phyloP scores from a whole-genome alignment of 768 basidiomycete species.

The Amanita phalloides region DNA sequence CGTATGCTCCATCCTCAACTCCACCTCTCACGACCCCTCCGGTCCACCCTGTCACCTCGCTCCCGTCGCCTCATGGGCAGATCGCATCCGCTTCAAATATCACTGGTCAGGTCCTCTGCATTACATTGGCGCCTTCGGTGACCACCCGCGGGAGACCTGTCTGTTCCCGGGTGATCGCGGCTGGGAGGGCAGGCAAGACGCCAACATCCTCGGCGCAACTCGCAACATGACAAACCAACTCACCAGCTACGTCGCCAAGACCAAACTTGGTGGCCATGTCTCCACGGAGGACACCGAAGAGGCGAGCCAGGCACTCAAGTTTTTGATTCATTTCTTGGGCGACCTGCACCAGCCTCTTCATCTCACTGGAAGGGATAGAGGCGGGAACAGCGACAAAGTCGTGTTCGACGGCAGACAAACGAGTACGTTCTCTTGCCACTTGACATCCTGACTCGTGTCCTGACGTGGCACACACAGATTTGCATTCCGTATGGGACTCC shows the following conservation, averaged over 20 bases:
- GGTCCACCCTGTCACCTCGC: conserved; percentile 67
- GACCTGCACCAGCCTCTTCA: conserved; percentile 94
- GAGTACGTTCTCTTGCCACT: conserved; percentile 33
- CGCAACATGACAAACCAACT: conserved; percentile 65
- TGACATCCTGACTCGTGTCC: not conserved
- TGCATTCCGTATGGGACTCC: conserved; percentile 86
- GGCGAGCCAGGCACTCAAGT: conserved; percentile 79
- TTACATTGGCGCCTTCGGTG: conserved; percentile 64
- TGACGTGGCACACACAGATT: conserved; percentile 28
- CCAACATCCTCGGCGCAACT: conserved; percentile 72
- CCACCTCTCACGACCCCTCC: conserved; percentile 20
- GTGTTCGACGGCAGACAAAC: conserved; percentile 59
- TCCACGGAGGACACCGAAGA: conserved; percentile 15
- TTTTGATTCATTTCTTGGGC: conserved; percentile 87
- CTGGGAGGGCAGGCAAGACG: conserved; percentile 44
- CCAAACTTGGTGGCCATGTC: conserved; percentile 22
- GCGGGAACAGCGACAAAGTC: conserved; percentile 77
- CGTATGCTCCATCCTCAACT: conserved; percentile 64
- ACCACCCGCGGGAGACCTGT: conserved; percentile 71
- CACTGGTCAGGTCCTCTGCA: conserved; percentile 69
- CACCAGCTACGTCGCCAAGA: conserved; percentile 17
- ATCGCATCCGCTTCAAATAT: conserved; percentile 50
- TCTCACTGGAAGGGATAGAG: conserved; percentile 76
- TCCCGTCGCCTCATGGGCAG: conserved; percentile 83
- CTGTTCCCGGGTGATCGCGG: conserved; percentile 66